phyloP scores from a whole-genome alignment of 2,329 filamentous ascomycete genomes.

The Botrytis fragariae region DNA sequence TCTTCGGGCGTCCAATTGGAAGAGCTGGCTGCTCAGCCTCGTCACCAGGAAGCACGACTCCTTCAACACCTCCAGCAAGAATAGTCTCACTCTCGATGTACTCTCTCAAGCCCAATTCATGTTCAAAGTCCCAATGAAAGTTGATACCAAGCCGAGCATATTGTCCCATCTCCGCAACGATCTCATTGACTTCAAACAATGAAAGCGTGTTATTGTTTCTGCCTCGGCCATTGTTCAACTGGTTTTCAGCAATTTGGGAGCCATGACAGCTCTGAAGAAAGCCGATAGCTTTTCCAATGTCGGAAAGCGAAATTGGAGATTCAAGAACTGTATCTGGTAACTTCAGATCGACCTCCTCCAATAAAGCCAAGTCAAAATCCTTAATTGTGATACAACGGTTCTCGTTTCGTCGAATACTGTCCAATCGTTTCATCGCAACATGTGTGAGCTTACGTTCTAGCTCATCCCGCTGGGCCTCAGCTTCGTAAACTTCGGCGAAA shows the following conservation, averaged over 20 bases:
- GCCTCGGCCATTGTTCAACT: background rate
- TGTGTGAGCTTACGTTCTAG: background rate
- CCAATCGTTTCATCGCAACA: background rate
- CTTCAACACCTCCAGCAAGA: background rate
- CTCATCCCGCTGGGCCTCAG: background rate
- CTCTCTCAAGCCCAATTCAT: background rate
- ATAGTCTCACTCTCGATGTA: background rate
- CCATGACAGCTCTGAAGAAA: background rate
- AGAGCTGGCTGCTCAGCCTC: background rate
- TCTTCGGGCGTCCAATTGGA: background rate
- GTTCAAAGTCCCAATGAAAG: too few relatives aligned
- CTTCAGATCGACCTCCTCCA: background rate
- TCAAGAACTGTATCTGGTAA: background rate
- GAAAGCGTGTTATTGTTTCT: accelerated
- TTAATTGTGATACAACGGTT: background rate
- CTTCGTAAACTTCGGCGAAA: background rate
- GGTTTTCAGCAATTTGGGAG: background rate
- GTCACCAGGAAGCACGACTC: background rate
- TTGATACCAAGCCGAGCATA: background rate
- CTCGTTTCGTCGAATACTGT: background rate
- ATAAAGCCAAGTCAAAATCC: background rate
- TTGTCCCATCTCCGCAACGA: background rate
- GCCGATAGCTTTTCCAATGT: background rate
- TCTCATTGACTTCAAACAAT: background rate
- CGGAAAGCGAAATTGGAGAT: background rate